Percentiles rank a stretch among this genome's conserved stretches.
Conservation (phyloP, 768 basidiomycete genomes). For the Tulasnella sp. region DNA sequence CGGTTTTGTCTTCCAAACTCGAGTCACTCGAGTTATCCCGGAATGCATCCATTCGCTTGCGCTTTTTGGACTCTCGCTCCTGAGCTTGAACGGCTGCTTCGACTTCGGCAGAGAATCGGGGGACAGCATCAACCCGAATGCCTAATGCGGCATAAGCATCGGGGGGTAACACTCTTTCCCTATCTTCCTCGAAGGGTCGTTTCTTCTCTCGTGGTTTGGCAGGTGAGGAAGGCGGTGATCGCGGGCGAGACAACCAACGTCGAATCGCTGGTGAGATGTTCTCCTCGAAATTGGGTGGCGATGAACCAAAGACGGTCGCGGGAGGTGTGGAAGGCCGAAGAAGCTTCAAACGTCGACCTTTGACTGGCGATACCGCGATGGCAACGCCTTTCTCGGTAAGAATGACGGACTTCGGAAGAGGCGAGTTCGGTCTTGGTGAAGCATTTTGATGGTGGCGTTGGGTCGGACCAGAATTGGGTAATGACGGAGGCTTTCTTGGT, state of each 20-base stretch:
- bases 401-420: neutral
- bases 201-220: neutral
- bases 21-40: constrained; percentile 27
- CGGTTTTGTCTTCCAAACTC: constrained; percentile 11
- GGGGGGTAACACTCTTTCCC: neutral
- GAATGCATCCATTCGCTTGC: constrained; percentile 60
- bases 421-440: neutral
- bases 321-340: neutral
- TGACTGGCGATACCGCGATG: constrained; percentile 13
- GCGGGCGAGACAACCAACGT: neutral
- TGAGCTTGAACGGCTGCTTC: neutral
- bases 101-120: neutral
- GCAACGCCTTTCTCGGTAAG: neutral
- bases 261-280: neutral
- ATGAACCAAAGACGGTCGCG: neutral
- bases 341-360: constrained; percentile 12
- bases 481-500: neutral
- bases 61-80: constrained; percentile 44
- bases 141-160: neutral
- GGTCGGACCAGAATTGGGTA: neutral
- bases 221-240: neutral
- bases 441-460: neutral
- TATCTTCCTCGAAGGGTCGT: neutral
- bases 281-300: neutral
- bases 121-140: neutral